A percentile compares a stretch with the other conserved stretches of the same genome.
phyloP scores from a whole-genome alignment of 1,284 basidiomycete species.

The Xerocomus minutiporus region DNA sequence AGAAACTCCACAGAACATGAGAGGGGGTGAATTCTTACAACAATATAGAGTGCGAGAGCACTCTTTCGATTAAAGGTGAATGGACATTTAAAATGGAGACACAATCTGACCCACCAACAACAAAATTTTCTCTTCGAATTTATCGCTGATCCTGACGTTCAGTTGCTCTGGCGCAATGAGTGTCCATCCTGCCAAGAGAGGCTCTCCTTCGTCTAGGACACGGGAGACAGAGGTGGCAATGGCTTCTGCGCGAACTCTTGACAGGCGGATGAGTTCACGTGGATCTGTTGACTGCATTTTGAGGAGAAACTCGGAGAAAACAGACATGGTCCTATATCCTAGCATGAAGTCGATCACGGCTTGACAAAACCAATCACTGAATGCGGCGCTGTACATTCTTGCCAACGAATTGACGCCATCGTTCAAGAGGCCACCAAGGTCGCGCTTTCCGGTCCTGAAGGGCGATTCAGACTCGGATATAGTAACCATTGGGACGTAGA shows the following conservation, averaged over 20 bases:
- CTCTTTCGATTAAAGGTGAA: conserved; percentile 41
- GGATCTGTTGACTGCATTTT: conserved; percentile 87
- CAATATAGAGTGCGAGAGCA: conserved; percentile 60
- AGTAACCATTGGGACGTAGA: background rate
- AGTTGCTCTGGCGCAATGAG: conserved; percentile 80
- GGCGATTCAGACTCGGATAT: conserved; percentile 8
- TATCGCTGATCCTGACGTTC: conserved; percentile 66
- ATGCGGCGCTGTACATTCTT: conserved; percentile 81
- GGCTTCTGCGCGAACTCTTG: conserved; percentile 84
- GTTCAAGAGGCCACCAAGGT: conserved; percentile 85
- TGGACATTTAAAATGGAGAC: conserved; percentile 3
- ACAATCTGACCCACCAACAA: conserved; percentile 60
- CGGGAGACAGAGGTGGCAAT: conserved; percentile 83
- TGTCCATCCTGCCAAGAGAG: conserved; percentile 85
- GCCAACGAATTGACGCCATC: conserved; percentile 91
- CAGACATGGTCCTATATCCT: conserved; percentile 77
- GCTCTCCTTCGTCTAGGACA: conserved; percentile 79
- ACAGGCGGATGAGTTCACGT: conserved; percentile 80
- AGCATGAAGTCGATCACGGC: conserved; percentile 91
- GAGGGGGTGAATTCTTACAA: conserved; percentile 39
- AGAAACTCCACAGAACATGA: conserved; percentile 1
- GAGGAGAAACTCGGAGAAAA: conserved; percentile 88
- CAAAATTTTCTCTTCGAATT: conserved; percentile 90
- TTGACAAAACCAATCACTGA: conserved; percentile 95
- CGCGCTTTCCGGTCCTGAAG: conserved; percentile 84